A percentile compares a stretch with the other conserved stretches of the same genome.
Conservation (phyloP, 139 green algal species). For the Klebsormidium nitens region DNA sequence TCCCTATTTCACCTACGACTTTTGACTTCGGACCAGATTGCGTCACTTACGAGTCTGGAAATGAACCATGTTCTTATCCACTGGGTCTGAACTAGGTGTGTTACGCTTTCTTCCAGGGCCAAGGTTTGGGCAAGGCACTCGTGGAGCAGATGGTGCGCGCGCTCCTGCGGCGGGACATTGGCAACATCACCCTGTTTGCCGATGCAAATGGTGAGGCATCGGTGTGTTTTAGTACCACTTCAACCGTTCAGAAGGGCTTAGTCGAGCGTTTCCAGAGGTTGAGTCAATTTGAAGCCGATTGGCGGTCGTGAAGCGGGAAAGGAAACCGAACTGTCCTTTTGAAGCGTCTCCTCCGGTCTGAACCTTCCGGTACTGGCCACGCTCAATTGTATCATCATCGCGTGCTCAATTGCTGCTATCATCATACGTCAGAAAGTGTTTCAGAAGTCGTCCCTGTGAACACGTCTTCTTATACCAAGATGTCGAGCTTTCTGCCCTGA, state of each 20-base stretch:
- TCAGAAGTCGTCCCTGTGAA: not conserved
- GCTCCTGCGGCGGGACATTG: constrained; percentile 81
- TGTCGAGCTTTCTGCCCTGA: not conserved
- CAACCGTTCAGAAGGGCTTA: not conserved
- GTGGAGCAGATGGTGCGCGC: constrained; percentile 81
- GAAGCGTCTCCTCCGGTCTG: not conserved
- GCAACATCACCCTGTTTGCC: constrained; percentile 96
- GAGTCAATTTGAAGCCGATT: too few species aligned
- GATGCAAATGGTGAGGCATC: constrained; percentile 57
- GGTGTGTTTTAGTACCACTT: not conserved
- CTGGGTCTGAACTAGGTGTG: not conserved
- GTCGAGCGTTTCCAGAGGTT: not conserved
- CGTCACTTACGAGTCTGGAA: not conserved
- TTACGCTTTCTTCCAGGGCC: too few species aligned
- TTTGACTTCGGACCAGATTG: not conserved
- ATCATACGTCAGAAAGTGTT: not conserved
- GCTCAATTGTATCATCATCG: not conserved
- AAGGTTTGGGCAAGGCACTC: constrained; percentile 88
- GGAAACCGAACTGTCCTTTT: too few species aligned
- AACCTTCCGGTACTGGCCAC: not conserved
- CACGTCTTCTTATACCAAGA: not conserved
- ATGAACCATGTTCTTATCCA: not conserved
- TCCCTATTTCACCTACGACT: not conserved
- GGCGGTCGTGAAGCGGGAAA: too few species aligned
- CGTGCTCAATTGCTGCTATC: not conserved